Conservation (phyloP, 2,329 filamentous ascomycete species). For the Fusarium falciforme region DNA sequence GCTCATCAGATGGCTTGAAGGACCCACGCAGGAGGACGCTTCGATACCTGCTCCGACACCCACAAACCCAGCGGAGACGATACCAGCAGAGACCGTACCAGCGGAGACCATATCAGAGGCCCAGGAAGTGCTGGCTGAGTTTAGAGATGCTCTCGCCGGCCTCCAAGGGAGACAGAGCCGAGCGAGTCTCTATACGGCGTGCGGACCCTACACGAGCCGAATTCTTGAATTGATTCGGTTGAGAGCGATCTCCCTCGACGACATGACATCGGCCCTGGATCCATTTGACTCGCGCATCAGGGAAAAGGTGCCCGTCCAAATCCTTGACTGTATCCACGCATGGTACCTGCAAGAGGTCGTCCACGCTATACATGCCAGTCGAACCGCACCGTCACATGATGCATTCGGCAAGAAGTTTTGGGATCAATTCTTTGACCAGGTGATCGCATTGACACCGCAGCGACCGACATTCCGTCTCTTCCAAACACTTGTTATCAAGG, state of each 20-base stretch:
- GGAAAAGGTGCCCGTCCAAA: not conserved
- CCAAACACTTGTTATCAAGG: not conserved
- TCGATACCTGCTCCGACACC: not conserved
- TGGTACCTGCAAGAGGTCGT: slow-evolving; percentile 23
- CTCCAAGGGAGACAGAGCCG: not conserved
- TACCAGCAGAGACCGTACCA: not conserved
- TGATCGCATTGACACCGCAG: slow-evolving; percentile 23
- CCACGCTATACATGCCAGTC: slow-evolving; percentile 15
- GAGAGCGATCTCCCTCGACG: slow-evolving; percentile 22
- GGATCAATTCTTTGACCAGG: slow-evolving; percentile 18
- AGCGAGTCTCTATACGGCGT: slow-evolving; percentile 10
- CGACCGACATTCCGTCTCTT: slow-evolving; percentile 21
- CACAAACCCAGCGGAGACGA: not conserved
- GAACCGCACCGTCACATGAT: slow-evolving; percentile 1
- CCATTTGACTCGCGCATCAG: slow-evolving; percentile 25
- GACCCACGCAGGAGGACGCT: slow-evolving; percentile 3
- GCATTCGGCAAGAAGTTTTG: slow-evolving; percentile 23
- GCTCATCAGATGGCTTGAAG: slow-evolving; percentile 46
- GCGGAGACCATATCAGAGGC: not conserved
- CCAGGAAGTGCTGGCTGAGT: not conserved
- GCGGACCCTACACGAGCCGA: slow-evolving; percentile 9
- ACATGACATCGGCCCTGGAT: slow-evolving; percentile 33
- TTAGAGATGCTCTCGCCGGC: slow-evolving; percentile 2
- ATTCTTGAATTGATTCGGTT: slow-evolving; percentile 18
- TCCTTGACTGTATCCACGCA: slow-evolving; percentile 21